Base-by-base conservation (phyloP, 495 filamentous ascomycete species). In the Thermothielavioides terrestris region DNA sequence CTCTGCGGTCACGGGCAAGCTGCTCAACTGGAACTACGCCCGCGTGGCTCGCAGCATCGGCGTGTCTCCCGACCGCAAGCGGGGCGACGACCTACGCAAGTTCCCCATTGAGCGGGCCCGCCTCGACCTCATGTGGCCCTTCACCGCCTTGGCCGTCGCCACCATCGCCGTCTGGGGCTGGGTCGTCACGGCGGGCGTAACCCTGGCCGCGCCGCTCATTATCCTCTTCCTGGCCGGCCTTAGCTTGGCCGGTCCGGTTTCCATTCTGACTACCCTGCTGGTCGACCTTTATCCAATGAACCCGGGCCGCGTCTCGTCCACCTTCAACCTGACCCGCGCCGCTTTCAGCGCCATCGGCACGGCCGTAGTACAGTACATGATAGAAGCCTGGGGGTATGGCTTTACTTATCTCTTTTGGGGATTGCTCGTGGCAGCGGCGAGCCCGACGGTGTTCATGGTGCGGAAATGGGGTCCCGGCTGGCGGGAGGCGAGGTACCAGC, bases 91-190 rank as follows among this genome's bases (percentile, higher is more conserved):
- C 45, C 61, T 82, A 12, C 55, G 57, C 3, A 63, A 71, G 5
- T 86, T 84, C 34, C 83, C 83, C 8, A 78, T 86, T 39, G 83
- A 86, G 52, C 70, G 73, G 41, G 82, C 80, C 7, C 75, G 83
- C 17, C 66, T 84, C 26, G 63, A 80, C 46, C 67, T 78, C 12
- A 69, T 77, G 11, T 70, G 73, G 43, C 76, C 77, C 0, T 36
- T 76, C 0, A 49, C 77, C 14, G 43, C 57, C 2, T 23, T 75
- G 1, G 75, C 72, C 10, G 53, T 69, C 1, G 53, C 52, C 2
- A 63, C 68, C 1, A 63, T 75, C 7, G 66, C 77, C 25, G 70
- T 69, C 2, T 84, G 77, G 43, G 82, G 77, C 17, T 85, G 82
- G 81, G 70, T 74, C 2, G 49, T 84, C 1, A 57, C 77, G 21